Evolutionary conservation across 1,139 yeast genomes (phyloP), one percentile per base, ranked within the genome.

Genomic region (Arxiozyma slooffiae): DNA sequence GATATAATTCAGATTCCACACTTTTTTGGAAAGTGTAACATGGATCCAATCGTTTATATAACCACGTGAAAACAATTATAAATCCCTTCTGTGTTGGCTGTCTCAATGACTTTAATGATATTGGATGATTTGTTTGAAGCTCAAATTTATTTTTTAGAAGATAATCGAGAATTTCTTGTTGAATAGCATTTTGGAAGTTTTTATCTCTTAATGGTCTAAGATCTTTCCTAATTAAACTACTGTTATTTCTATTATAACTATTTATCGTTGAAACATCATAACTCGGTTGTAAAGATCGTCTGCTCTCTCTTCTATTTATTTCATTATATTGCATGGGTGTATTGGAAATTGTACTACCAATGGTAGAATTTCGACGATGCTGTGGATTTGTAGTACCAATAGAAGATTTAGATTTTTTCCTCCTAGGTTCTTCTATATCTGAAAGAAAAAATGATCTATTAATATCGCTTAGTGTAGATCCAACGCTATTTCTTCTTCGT

Each of bases 41-140:
- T 0, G 96, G 96, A 64, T 90, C 97, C 41, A 88, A 70, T 58
- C 80, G 77, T 55, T 74, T 76, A 67, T 86, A 88, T 23, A 89
- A 70, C 76, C 89, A 90, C 64, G 85, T 85, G 69, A 89, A 89
- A 20, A 89, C 81, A 48, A 78, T 65, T 11, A 80, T 81, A 67
- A 89, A 89, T 59, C 87, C 96, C 63, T 85, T 86, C 62, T 89
- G 97, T 0, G 96, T 88, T 8, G 97, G 97, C 56, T 78, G 81
- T 57, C 74, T 76, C 52, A 89, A 71, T 1, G 88, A 79, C 62
- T 81, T 82, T 22, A 75, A 72, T 2, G 87, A 77, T 34, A 89
- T 67, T 1, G 87, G 78, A 57, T 83, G 87, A 58, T 80, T 81
- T 74, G 82, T 82, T 54, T 84, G 90, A 34, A 78, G 68, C 60